A percentile compares a stretch with the other conserved stretches of the same genome.
phyloP scores from a whole-genome alignment of 2,329 filamentous ascomycete species.

The Fonsecaea pugnacius region DNA sequence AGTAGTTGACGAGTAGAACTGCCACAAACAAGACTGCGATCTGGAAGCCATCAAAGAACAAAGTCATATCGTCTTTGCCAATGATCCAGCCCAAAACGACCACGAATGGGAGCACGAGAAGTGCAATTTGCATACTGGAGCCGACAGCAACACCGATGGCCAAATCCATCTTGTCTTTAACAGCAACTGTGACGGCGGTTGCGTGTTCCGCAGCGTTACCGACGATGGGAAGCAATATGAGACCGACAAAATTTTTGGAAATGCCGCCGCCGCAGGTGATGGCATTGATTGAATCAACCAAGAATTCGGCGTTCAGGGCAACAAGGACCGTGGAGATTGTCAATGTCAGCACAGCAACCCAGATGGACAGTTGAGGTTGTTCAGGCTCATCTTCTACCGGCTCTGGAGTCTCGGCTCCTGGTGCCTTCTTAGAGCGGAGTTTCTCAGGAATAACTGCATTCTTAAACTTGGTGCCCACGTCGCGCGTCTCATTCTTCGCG shows the following conservation, averaged over 20 bases:
- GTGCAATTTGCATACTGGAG: constrained; percentile 67
- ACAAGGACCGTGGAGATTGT: constrained; percentile 76
- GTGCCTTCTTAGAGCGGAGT: constrained; percentile 15
- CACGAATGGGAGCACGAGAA: constrained; percentile 64
- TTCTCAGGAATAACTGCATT: constrained; percentile 38
- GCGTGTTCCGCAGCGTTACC: constrained; percentile 70
- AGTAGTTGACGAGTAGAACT: constrained; percentile 62
- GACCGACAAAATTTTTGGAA: constrained; percentile 65
- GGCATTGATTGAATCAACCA: constrained; percentile 62
- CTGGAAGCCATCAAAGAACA: constrained; percentile 88
- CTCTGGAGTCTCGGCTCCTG: constrained; percentile 12
- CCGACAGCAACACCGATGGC: constrained; percentile 69
- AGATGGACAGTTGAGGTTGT: constrained; percentile 72
- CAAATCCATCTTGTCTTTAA: constrained; percentile 72
- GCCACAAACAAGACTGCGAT: constrained; percentile 67
- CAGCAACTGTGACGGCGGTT: constrained; percentile 64
- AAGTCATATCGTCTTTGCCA: constrained; percentile 67
- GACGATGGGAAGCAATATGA: constrained; percentile 68
- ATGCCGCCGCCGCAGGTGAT: constrained; percentile 56
- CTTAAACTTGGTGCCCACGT: constrained; percentile 35
- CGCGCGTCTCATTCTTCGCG: constrained; percentile 71
- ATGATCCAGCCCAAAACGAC: constrained; percentile 66
- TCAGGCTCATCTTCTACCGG: constrained; percentile 69
- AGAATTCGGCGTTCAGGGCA: constrained; percentile 73
- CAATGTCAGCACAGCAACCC: constrained; percentile 74